Evolutionary conservation across 139 green algal species (phyloP).

Genomic region (Monoraphidium neglectum): DNA sequence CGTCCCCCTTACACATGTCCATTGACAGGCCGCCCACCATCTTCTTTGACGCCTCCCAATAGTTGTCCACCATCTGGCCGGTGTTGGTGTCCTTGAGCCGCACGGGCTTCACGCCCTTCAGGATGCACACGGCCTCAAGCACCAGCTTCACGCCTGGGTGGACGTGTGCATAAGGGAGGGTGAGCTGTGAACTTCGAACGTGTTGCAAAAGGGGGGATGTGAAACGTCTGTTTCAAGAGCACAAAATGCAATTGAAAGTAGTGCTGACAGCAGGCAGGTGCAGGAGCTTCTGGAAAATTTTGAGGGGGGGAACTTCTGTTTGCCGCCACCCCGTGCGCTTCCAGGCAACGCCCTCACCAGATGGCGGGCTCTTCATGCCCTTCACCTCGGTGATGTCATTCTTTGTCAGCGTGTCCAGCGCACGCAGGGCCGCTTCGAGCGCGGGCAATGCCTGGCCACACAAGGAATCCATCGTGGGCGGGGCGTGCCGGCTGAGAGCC

Average conservation of each 20-base stretch:
- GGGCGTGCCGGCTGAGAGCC: too few species aligned
- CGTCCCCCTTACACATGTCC: too few species aligned
- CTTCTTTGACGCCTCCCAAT: conserved; percentile 71
- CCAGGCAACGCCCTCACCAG: conserved; percentile 17
- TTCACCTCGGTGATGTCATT: conserved; percentile 85
- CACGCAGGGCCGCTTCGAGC: conserved; percentile 66
- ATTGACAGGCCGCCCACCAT: too few species aligned
- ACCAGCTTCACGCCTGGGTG: conserved; percentile 59
- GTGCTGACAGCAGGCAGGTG: too few species aligned
- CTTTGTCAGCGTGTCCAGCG: conserved; percentile 81
- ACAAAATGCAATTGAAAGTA: neutral
- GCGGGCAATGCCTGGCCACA: too few species aligned
- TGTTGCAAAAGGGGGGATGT: neutral
- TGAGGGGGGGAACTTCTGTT: too few species aligned
- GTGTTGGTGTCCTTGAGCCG: conserved; percentile 71
- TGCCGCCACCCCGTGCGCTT: too few species aligned
- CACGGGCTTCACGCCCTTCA: conserved; percentile 73
- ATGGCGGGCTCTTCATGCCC: conserved; percentile 83
- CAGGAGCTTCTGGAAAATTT: too few species aligned
- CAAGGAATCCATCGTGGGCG: too few species aligned
- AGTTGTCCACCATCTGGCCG: conserved; percentile 84
- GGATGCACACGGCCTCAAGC: conserved; percentile 84
- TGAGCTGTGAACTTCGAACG: neutral
- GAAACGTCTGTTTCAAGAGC: neutral
- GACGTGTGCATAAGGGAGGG: neutral